Evolutionary conservation across 1,284 basidiomycete genomes (phyloP).

Genomic region (Apiotrichum sp.): DNA sequence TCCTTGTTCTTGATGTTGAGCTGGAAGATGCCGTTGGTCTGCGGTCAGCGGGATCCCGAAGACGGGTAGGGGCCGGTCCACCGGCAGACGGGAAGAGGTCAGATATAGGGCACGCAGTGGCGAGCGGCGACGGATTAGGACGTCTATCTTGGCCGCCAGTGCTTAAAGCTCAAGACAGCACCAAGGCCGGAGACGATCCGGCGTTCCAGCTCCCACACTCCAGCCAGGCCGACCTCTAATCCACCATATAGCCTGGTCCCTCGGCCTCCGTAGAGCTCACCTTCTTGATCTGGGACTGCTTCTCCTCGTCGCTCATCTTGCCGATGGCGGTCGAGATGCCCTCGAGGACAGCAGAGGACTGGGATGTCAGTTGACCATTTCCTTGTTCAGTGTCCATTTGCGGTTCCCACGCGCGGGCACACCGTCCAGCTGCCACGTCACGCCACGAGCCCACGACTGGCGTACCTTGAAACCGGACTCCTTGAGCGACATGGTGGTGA

Average conservation of each 20-base stretch:
- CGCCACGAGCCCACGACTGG: not conserved
- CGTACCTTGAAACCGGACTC: not conserved
- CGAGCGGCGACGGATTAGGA: no score
- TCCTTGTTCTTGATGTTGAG: conserved; percentile 71
- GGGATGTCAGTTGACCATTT: not conserved
- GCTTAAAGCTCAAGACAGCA: no score
- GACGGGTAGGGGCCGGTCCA: no score
- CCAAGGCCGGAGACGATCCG: no score
- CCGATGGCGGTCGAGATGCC: conserved; percentile 60
- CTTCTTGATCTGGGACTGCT: conserved; percentile 77
- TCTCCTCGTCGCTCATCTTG: conserved; percentile 64
- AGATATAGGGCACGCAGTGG: no score
- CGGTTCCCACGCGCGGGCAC: no score
- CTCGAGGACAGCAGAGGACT: conserved; percentile 15
- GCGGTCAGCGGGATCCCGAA: conserved; percentile 1
- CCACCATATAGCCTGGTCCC: no score
- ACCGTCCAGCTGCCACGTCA: not conserved
- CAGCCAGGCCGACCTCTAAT: not conserved
- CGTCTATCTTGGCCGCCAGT: no score
- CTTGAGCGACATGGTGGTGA: no score
- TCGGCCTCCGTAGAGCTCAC: conserved; percentile 43
- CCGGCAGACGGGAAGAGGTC: not conserved
- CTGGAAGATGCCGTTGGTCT: conserved; percentile 92
- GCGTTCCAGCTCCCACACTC: no score
- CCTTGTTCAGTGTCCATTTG: not conserved